phyloP scores from a whole-genome alignment of 345 rosid genomes.

The Populus tremula region DNA sequence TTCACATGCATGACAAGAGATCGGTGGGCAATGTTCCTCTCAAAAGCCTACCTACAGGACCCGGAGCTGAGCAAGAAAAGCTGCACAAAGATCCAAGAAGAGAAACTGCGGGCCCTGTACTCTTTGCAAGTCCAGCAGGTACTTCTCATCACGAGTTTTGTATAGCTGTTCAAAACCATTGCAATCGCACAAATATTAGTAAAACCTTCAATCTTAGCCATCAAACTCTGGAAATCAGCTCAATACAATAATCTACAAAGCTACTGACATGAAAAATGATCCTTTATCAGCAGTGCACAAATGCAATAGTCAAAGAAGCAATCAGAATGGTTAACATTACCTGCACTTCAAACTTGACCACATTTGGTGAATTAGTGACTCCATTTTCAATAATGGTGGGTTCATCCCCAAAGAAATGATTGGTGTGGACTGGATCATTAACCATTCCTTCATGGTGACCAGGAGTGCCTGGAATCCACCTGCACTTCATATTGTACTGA shows the following conservation, averaged over 20 bases:
- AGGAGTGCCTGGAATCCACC: constrained; percentile 65
- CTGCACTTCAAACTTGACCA: constrained; percentile 93
- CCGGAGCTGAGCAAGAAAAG: constrained; percentile 80
- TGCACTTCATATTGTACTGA: constrained; percentile 92
- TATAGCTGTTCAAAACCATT: constrained; percentile 55
- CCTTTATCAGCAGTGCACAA: neutral
- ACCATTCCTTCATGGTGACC: constrained; percentile 66
- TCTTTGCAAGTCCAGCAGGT: constrained; percentile 82
- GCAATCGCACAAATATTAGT: neutral
- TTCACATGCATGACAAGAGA: constrained; percentile 28
- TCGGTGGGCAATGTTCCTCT: constrained; percentile 12
- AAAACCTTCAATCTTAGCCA: neutral
- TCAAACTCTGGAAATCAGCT: neutral
- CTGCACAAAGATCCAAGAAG: constrained; percentile 90
- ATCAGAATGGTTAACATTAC: constrained; percentile 33
- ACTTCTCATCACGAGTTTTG: constrained; percentile 82
- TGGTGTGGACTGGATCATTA: constrained; percentile 47
- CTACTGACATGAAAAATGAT: neutral
- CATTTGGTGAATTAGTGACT: constrained; percentile 44
- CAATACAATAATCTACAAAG: neutral
- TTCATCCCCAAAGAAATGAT: constrained; percentile 68
- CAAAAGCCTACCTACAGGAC: constrained; percentile 46
- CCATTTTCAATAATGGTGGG: constrained; percentile 55
- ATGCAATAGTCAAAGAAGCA: neutral
- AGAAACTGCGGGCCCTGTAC: constrained; percentile 84